Conservation (phyloP, 108 stramenopile genomes). For the Fragilaria radians region DNA sequence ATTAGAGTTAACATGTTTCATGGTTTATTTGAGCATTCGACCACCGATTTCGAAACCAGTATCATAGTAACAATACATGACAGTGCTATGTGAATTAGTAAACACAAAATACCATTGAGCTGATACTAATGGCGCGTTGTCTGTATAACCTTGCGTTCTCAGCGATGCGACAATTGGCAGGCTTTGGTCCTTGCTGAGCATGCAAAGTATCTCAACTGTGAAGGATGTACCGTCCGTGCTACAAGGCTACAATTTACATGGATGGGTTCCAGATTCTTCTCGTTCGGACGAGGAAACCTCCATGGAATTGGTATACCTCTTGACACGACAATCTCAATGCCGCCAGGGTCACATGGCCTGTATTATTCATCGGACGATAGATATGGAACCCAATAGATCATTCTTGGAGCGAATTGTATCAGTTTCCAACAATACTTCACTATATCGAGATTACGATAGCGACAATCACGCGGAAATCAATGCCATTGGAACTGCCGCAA, state of each 20-base stretch:
- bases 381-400: neutral
- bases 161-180: too few relatives aligned
- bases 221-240: too few relatives aligned
- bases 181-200: too few relatives aligned
- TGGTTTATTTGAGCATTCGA: too few relatives aligned
- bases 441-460: conserved; percentile 34
- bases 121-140: too few relatives aligned
- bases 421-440: conserved; percentile 38
- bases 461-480: conserved; percentile 73
- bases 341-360: conserved; percentile 74
- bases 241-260: conserved; percentile 6
- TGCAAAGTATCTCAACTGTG: too few relatives aligned
- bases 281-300: conserved; percentile 54
- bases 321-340: conserved; percentile 45
- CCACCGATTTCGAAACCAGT: too few relatives aligned
- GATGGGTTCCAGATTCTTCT: conserved; percentile 31
- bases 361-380: conserved; percentile 24
- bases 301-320: conserved; percentile 55
- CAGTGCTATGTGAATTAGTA: too few relatives aligned
- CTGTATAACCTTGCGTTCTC: too few relatives aligned
- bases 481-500: conserved; percentile 42
- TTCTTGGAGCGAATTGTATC: conserved; percentile 21
- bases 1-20: too few relatives aligned
- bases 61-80: too few relatives aligned
- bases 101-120: too few relatives aligned